Evolutionary conservation across 176 grass and related monocot genomes (phyloP).

Genomic region (Rhynchospora tenuis): DNA sequence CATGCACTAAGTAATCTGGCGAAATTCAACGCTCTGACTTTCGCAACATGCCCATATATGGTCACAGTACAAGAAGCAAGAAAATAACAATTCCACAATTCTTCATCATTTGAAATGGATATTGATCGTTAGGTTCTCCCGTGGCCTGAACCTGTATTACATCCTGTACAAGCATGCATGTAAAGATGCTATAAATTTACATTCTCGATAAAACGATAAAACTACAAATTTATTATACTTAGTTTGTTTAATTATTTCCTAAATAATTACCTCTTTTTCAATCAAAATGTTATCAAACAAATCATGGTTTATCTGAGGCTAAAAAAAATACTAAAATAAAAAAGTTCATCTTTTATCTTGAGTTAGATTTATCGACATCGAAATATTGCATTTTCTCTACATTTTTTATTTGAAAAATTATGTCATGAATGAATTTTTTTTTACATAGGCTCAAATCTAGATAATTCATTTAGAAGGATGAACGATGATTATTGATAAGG

Average conservation of each 20-base stretch:
- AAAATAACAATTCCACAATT: constrained; percentile 7
- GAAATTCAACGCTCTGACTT: constrained; percentile 13
- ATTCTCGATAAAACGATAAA: neutral
- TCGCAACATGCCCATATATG: neutral
- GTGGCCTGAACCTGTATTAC: neutral
- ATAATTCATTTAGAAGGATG: too few relatives aligned
- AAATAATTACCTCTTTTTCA: neutral
- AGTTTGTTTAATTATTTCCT: neutral
- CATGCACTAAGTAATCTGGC: neutral
- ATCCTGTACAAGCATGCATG: neutral
- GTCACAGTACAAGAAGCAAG: neutral
- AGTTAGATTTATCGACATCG: neutral
- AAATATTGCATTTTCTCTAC: neutral
- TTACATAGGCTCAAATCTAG: too few relatives aligned
- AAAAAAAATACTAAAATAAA: neutral
- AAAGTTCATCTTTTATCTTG: too few relatives aligned
- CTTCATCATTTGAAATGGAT: neutral
- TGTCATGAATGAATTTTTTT: too few relatives aligned
- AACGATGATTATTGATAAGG: too few relatives aligned
- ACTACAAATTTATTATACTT: neutral
- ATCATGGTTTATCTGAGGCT: neutral
- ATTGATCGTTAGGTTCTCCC: neutral
- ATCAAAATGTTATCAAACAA: neutral
- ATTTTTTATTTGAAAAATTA: neutral
- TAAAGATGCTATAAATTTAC: neutral